These are phyloP conservation scores for Fusarium xyrophilum DNA, from an alignment of 2,329 filamentous ascomycete genomes.

Conservation along the genomic window DNA sequence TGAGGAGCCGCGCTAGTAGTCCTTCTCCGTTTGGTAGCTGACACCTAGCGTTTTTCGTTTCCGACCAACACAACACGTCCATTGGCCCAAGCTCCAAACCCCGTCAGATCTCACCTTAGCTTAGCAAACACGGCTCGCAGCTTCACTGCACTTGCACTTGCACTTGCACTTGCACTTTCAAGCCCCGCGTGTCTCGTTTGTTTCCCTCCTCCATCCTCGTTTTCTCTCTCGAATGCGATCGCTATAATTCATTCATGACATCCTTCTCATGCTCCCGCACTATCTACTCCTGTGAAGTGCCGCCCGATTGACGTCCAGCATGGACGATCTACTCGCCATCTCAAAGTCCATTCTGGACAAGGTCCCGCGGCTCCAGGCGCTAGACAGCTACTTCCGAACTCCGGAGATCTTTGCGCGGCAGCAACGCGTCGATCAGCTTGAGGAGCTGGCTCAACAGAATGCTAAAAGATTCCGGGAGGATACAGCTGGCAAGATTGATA, in stretches of 20 bases:
- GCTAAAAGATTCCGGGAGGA: neutral
- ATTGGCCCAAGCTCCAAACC: neutral
- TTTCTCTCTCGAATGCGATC: neutral
- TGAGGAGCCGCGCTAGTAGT: neutral
- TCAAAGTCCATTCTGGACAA: neutral
- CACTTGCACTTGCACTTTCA: neutral
- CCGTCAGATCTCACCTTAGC: neutral
- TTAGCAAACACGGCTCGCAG: neutral
- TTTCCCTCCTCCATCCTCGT: neutral
- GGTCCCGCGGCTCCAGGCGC: conserved; percentile 41
- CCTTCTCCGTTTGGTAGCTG: neutral
- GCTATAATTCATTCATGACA: neutral
- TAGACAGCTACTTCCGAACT: neutral
- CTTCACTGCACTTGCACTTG: neutral
- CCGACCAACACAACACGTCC: neutral
- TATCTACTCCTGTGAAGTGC: neutral
- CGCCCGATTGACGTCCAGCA: neutral
- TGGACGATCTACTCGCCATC: neutral
- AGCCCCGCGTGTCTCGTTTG: neutral
- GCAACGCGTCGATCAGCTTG: neutral
- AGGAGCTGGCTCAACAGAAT: neutral
- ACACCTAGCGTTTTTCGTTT: neutral
- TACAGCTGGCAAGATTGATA: neutral
- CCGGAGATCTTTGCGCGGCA: neutral
- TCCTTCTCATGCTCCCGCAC: neutral